A percentile compares a stretch with the other conserved stretches of the same genome.
phyloP scores from a whole-genome alignment of 2,329 filamentous ascomycete species.

The Cladosporium sp. region DNA sequence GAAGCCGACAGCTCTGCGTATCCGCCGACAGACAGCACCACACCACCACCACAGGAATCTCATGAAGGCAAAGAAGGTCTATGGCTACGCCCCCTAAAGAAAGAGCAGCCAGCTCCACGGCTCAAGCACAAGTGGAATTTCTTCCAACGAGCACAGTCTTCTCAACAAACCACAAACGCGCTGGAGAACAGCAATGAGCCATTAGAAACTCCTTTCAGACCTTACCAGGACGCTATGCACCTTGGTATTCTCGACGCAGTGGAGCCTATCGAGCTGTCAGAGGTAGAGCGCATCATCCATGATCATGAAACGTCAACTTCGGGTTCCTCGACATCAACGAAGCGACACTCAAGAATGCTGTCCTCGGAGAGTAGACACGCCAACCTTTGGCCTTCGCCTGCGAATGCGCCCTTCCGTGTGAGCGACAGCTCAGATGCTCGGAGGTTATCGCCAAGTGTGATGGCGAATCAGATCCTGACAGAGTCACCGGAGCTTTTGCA shows the following conservation, averaged over 20 bases:
- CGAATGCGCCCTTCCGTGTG: slow-evolving; percentile 9
- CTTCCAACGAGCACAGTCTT: slow-evolving; percentile 48
- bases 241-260: slow-evolving; percentile 54
- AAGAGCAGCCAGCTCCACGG: slow-evolving; percentile 25
- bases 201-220: no score
- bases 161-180: slow-evolving; percentile 25
- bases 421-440: slow-evolving; percentile 14
- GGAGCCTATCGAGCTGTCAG: slow-evolving; percentile 38
- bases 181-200: background rate
- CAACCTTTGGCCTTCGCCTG: slow-evolving; percentile 25
- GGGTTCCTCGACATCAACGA: slow-evolving; percentile 14
- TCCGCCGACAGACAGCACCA: slow-evolving; percentile 11
- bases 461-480: slow-evolving; percentile 20
- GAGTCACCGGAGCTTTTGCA: slow-evolving; percentile 24
- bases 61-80: slow-evolving; percentile 34
- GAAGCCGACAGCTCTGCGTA: slow-evolving; percentile 12
- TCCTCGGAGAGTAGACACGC: slow-evolving; percentile 20
- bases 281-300: slow-evolving; percentile 41
- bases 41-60: slow-evolving; percentile 11
- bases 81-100: slow-evolving; percentile 26
- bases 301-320: slow-evolving; percentile 30
- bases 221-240: slow-evolving; percentile 26
- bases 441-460: slow-evolving; percentile 17
- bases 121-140: slow-evolving; percentile 53
- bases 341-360: slow-evolving; percentile 20